Evolutionary conservation across 768 basidiomycete genomes (phyloP), one percentile per base, ranked within the genome.

Genomic region (Rhodotorula kratochvilovae): DNA sequence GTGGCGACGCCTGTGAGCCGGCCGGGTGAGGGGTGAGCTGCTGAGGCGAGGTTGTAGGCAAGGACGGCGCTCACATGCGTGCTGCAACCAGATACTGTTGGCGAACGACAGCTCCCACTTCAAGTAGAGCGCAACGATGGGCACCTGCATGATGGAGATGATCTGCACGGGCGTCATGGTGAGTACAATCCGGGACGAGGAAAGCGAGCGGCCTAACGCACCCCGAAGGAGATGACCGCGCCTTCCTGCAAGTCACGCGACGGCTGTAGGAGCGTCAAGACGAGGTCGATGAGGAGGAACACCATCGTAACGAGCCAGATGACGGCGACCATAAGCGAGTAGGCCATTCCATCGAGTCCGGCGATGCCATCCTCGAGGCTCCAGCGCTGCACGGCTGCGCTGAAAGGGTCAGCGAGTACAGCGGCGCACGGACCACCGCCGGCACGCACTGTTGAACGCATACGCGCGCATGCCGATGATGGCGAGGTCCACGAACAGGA

Each of bases 171-270:
- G 5, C 6, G 8, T 17, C 6, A 29, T 8, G 2, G 51, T n/a
- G 19, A 25, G 36, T 13, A 11, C 15, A 16, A 19, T 8, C 11
- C 2, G 39, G 31, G 25, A 25, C 27, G 17, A n/a, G 16, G 16
- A 35, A 10, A 3, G 15, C 57, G 31, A 45, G 39, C 5, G 23
- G 12, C 1, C 13, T n/a, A 35, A 61, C 66, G 29, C 25, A 70
- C 61, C 2, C 46, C 68, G 31, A 59, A 70, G 1, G 68, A 21
- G 5, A 63, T 29, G 7, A 73, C 72, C 4, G 64, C n/a, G 1
- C 72, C 72, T 42, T 61, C 56, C n/a, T 73, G 68, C 10, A 73
- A 39, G 45, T 69, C 68, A 2, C 72, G 46, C 2, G 61, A 66
- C 4, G 72, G 46, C 2, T 63, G 51, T n/a, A 69, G 54, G 27